Base-by-base conservation (phyloP, 768 basidiomycete species). In the Suillus placidus region DNA sequence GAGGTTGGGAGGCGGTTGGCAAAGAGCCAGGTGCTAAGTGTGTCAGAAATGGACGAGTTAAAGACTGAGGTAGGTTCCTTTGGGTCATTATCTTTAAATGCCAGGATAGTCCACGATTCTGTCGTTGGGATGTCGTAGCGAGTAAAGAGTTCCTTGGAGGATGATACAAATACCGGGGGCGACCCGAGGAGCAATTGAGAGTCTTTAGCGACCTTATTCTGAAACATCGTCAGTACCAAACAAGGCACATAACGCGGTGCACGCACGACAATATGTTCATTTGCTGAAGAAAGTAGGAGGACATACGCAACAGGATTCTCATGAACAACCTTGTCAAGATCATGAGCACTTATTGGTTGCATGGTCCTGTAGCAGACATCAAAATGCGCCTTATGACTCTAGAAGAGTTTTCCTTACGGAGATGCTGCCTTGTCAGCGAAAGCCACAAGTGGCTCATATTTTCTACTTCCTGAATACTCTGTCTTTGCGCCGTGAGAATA, bases 361-460 rank as follows among this genome's bases (percentile, higher is more conserved):
- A 82, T 74, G 0, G 80, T 76, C 8, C 84, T 84, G 64, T 23
- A 61, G 30, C 7, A 40, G 12, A 26, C 20, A 63, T 68, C 51
- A 49, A 30, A 63, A 51, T 66, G 42, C 14, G 26, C n/a, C 7
- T 60, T n/a, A 63, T 37, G 40, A 43, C n/a, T n/a, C 58, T 5
- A 30, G 32, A 64, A 30, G 32, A 7, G 81, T 3, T 8, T 2
- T 9, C 12, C 92, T 71, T 70, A 95, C 92, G 88, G 84, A 6
- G 86, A 82, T 37, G 85, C 82, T 0, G 93, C 92, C 74, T 90
- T 93, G 69, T 88, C 85, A 0, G 90, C 87, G 74, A 95, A 99
- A 0, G 81, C 78, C 68, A 85, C 82, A 70, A 99, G 79, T 51
- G 88, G 85, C 4, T 89, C 87, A 1, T 97, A 75, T 61, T 86